Percentiles rank a stretch among this genome's conserved stretches.
Conservation (phyloP, 805 yeast genomes). For the Saccharomycopsis olivae region DNA sequence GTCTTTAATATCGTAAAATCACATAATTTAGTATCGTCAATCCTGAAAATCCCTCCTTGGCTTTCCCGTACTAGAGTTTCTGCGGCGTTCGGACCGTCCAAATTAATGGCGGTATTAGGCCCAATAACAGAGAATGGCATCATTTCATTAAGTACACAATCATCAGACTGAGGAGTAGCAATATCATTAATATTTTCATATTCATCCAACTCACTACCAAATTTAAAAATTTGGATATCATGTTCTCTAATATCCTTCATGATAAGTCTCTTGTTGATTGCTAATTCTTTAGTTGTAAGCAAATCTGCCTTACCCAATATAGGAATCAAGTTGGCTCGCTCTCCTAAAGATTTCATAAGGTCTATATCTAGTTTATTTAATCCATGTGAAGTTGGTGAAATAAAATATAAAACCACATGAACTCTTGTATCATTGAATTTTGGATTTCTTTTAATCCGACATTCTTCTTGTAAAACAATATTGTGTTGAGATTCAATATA, state of each 20-base stretch:
- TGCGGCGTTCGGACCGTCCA: slow-evolving; percentile 24
- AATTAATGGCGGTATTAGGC: slow-evolving; percentile 31
- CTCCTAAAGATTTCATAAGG: slow-evolving; percentile 57
- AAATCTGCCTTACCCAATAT: slow-evolving; percentile 75
- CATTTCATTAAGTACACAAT: slow-evolving; percentile 19
- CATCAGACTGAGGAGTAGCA: slow-evolving; percentile 20
- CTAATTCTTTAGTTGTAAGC: slow-evolving; percentile 54
- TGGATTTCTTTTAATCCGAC: slow-evolving; percentile 79
- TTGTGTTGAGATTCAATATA: slow-evolving; percentile 73
- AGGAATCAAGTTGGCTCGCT: slow-evolving; percentile 75
- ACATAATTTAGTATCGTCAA: slow-evolving; percentile 38
- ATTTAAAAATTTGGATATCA: slow-evolving; percentile 60
- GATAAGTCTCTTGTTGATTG: slow-evolving; percentile 40
- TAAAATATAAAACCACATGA: slow-evolving; percentile 61
- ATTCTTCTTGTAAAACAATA: slow-evolving; percentile 73
- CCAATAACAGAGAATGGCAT: slow-evolving; percentile 57
- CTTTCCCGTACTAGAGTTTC: slow-evolving; percentile 41
- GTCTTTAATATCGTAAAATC: slow-evolving; percentile 51
- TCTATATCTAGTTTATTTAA: slow-evolving; percentile 62
- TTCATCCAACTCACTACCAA: slow-evolving; percentile 23
- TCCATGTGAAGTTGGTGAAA: slow-evolving; percentile 51
- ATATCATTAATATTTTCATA: neutral
- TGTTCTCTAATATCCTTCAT: slow-evolving; percentile 45
- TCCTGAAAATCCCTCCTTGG: slow-evolving; percentile 56
- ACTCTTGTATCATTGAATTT: slow-evolving; percentile 69